Base-by-base conservation (phyloP, 257 asterid species). In the Plantago major region DNA sequence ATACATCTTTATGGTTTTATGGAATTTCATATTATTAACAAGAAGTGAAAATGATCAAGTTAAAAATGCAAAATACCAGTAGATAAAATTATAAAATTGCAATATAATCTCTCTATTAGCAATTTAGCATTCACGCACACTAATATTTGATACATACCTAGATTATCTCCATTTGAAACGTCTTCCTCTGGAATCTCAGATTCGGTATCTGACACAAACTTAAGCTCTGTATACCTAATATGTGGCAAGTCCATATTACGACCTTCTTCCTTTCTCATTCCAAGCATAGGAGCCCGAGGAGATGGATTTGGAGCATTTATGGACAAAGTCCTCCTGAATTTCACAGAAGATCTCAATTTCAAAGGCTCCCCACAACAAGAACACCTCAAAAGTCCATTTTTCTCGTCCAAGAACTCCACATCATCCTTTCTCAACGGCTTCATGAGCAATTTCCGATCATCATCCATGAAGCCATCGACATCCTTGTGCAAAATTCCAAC, bases 331-430 rank as follows among this genome's bases (percentile, higher is more conserved):
- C 83, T 67, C 6, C 58, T 43, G 60, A 70, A 80, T 54, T 72
- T 89, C 28, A 76, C 62, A 6, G 84, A 54, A 2, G 85, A 42
- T 57, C 63, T 80, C 48, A 54, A 28, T 64, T 81, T 85, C 67
- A 81, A n/a, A 55, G 71, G 71, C 72, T 93, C 96, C 46, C 91
- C 96, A 63, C 99, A 93, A 64, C 99, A 93, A 46, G 81, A 82
- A 60, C 99, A 93, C 62, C 69, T 68, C 11, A 63, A 64, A 57
- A 30, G 54, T 0, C 67, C 76, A 47, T 62, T 60, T 63, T 63
- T 72, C 10, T 65, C 87, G 26, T 63, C 69, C 14, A 8, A 46
- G 9, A 52, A 30, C 46, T 44, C 53, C 10, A 53, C 17, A 10
- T 77, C 90, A 7, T 82, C 94, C 62, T 71, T 77, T 78, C 73